These are phyloP conservation scores for Candida awuae DNA, from an alignment of 805 yeast genomes.

Conservation along the genomic window DNA sequence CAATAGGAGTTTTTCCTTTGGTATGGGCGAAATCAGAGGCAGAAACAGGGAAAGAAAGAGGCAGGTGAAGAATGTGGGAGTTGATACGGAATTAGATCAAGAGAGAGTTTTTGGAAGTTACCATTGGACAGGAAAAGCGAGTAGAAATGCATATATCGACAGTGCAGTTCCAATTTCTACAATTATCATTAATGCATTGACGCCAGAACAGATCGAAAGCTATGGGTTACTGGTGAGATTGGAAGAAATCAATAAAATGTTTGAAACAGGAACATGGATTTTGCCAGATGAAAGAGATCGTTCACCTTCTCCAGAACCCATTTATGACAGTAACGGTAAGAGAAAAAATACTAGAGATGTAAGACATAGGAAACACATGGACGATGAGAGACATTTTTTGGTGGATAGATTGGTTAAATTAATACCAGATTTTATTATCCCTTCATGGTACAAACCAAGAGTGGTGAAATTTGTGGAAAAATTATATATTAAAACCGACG, in stretches of 20 bases:
- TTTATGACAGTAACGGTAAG: slow-evolving; percentile 74
- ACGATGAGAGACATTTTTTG: slow-evolving; percentile 70
- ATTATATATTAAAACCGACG: slow-evolving; percentile 73
- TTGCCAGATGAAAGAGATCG: slow-evolving; percentile 39
- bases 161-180: slow-evolving; percentile 15
- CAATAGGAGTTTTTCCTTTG: no score
- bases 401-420: slow-evolving; percentile 66
- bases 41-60: neutral
- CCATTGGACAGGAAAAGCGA: slow-evolving; percentile 16
- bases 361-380: slow-evolving; percentile 52
- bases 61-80: slow-evolving; percentile 1
- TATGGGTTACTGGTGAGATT: slow-evolving; percentile 65
- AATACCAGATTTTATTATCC: slow-evolving; percentile 74
- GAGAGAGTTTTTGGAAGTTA: neutral
- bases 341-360: slow-evolving; percentile 79
- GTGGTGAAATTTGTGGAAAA: slow-evolving; percentile 67
- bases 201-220: slow-evolving; percentile 74
- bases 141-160: slow-evolving; percentile 9
- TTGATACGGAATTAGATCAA: neutral
- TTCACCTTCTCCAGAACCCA: slow-evolving; percentile 90
- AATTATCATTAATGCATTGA: slow-evolving; percentile 29
- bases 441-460: slow-evolving; percentile 56
- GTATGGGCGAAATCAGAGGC: neutral
- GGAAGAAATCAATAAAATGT: slow-evolving; percentile 64
- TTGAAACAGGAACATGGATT: slow-evolving; percentile 34